These are phyloP conservation scores for Fusarium heterosporum DNA, from an alignment of 2,329 filamentous ascomycete genomes.

Conservation along the genomic window DNA sequence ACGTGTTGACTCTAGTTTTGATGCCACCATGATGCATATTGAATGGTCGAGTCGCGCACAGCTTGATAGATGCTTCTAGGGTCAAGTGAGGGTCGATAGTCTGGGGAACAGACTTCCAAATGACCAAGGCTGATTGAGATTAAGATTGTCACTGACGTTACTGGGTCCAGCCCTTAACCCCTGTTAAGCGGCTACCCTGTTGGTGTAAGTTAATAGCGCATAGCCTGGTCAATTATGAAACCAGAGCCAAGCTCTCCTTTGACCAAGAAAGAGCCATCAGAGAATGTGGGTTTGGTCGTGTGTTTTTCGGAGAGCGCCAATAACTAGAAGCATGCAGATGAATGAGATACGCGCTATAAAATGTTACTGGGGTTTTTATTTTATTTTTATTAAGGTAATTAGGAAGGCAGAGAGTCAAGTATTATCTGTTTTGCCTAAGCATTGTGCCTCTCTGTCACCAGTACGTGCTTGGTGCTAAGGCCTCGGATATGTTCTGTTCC, in stretches of 20 bases:
- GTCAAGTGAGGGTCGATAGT: not conserved
- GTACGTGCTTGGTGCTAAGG: conserved; percentile 13
- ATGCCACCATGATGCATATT: not conserved
- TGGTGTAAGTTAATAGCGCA: conserved; percentile 29
- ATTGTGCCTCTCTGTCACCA: not conserved
- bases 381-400: too few relatives aligned
- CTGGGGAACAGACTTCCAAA: conserved; percentile 15
- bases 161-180: conserved; percentile 19
- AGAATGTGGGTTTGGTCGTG: conserved; percentile 3
- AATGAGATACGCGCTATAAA: not conserved
- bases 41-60: not conserved
- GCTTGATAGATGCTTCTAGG: conserved; percentile 1
- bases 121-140: conserved; percentile 20
- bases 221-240: conserved; percentile 35
- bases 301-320: conserved; percentile 1
- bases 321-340: not conserved
- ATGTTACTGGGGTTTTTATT: too few relatives aligned
- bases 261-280: conserved; percentile 3
- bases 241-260: conserved; percentile 18
- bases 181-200: conserved; percentile 1
- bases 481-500: conserved; percentile 36
- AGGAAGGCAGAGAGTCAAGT: not conserved
- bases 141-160: conserved; percentile 40
- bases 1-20: conserved; percentile 1
- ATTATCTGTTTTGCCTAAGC: not conserved